Conservation (phyloP, 768 basidiomycete species). For the Leccinum aurantiacum region DNA sequence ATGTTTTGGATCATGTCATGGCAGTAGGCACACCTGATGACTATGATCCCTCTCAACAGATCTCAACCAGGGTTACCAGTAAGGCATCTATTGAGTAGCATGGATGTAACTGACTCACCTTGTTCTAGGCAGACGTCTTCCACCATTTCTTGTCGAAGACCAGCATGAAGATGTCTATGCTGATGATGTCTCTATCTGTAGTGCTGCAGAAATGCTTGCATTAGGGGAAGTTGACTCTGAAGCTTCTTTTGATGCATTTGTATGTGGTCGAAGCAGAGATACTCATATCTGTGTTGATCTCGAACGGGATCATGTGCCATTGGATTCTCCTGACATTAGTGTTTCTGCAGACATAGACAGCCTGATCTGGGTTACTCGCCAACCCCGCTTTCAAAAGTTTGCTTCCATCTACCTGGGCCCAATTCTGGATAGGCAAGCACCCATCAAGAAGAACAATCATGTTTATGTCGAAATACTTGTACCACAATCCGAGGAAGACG, state of each 20-base stretch:
- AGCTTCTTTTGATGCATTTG: slow-evolving; percentile 1
- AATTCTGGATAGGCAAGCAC: not conserved
- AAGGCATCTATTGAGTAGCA: no score
- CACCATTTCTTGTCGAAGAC: not conserved
- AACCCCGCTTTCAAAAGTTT: not conserved
- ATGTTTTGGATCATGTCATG: slow-evolving; percentile 2
- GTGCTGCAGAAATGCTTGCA: slow-evolving; percentile 7
- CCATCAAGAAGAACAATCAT: slow-evolving; percentile 20
- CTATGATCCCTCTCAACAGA: not conserved
- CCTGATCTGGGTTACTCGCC: slow-evolving; percentile 17
- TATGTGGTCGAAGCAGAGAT: not conserved
- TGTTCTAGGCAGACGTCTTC: not conserved
- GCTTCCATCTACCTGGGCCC: not conserved
- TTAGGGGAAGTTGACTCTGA: not conserved
- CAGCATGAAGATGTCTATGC: not conserved
- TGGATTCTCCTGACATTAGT: not conserved
- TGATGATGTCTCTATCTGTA: not conserved
- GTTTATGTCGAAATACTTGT: slow-evolving; percentile 15
- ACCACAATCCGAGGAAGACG: slow-evolving; percentile 16
- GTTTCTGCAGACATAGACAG: slow-evolving; percentile 16
- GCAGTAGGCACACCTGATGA: no score
- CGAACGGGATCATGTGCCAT: not conserved
- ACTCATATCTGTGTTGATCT: slow-evolving; percentile 9
- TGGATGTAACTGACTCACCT: no score
- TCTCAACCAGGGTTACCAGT: not conserved